These are phyloP conservation scores for Hymenoscyphus repandus DNA, from an alignment of 2,329 filamentous ascomycete species.

Conservation along the genomic window DNA sequence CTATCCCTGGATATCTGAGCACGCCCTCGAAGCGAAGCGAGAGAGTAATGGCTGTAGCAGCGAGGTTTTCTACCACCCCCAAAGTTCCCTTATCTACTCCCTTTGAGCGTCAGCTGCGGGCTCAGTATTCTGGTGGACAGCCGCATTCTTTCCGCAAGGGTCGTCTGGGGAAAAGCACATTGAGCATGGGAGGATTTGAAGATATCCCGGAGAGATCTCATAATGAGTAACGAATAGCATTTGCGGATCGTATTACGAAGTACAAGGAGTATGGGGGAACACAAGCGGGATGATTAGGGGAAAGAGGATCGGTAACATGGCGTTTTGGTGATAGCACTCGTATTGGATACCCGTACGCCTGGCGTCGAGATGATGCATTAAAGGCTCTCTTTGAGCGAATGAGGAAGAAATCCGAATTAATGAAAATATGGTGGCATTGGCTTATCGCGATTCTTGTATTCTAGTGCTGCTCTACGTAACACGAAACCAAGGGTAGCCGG, in stretches of 20 bases:
- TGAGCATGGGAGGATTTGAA: constrained; percentile 24
- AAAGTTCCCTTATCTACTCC: constrained; percentile 39
- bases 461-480: constrained; percentile 4
- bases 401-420: constrained; percentile 6
- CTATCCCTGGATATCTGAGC: constrained; percentile 19
- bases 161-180: constrained; percentile 15
- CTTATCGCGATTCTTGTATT: constrained; percentile 4
- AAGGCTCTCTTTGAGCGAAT: constrained; percentile 18
- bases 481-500: neutral
- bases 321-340: constrained; percentile 12
- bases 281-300: neutral
- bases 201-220: constrained; percentile 21
- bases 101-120: constrained; percentile 35
- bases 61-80: constrained; percentile 39
- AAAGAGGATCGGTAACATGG: constrained; percentile 9
- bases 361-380: constrained; percentile 9
- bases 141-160: constrained; percentile 16
- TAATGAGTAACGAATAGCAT: constrained; percentile 19
- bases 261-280: constrained; percentile 2
- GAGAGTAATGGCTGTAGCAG: constrained; percentile 35
- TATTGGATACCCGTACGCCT: constrained; percentile 19
- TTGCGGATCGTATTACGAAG: constrained; percentile 3
- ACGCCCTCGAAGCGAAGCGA: constrained; percentile 39
- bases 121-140: constrained; percentile 25
- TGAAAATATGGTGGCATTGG: neutral